These are phyloP conservation scores for Monosiga brevicollis DNA, from an alignment of 78 protist species.

Conservation along the genomic window DNA sequence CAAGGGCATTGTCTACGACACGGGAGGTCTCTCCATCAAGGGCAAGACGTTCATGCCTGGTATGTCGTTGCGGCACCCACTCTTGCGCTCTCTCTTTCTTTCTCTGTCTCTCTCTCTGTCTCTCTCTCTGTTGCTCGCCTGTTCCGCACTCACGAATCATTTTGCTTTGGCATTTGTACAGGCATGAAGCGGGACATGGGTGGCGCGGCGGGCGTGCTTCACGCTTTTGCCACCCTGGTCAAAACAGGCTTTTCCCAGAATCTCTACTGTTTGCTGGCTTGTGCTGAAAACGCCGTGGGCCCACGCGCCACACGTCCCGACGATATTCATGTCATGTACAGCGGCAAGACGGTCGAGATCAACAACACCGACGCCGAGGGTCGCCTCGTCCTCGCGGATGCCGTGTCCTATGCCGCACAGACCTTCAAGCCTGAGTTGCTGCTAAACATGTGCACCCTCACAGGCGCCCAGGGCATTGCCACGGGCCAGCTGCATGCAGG, in stretches of 20 bases:
- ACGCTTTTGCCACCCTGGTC: not conserved
- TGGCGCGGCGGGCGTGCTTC: conserved; percentile 21
- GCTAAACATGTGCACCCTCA: not conserved
- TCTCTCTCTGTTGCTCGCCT: not conserved
- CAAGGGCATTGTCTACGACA: not conserved
- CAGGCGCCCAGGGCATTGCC: not conserved
- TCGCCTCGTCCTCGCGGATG: conserved; percentile 38
- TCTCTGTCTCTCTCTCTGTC: not conserved
- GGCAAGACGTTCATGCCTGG: not conserved
- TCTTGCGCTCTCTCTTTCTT: not conserved
- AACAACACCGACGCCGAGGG: conserved; percentile 70
- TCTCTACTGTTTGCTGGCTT: not conserved
- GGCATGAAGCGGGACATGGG: conserved; percentile 25
- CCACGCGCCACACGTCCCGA: conserved; percentile 16
- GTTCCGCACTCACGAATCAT: not conserved
- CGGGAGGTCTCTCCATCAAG: not conserved
- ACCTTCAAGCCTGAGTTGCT: not conserved
- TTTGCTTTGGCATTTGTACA: not conserved
- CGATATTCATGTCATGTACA: conserved; percentile 16
- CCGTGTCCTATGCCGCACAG: conserved; percentile 27
- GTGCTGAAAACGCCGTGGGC: conserved; percentile 33
- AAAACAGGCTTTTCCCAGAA: not conserved
- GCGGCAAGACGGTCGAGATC: conserved; percentile 36
- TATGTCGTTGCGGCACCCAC: not conserved
- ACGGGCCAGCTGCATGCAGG: not conserved